A percentile compares a stretch with the other conserved stretches of the same genome.
These are phyloP conservation scores for Metschnikowia matae DNA, from an alignment of 805 yeast genomes.

Conservation along the genomic window DNA sequence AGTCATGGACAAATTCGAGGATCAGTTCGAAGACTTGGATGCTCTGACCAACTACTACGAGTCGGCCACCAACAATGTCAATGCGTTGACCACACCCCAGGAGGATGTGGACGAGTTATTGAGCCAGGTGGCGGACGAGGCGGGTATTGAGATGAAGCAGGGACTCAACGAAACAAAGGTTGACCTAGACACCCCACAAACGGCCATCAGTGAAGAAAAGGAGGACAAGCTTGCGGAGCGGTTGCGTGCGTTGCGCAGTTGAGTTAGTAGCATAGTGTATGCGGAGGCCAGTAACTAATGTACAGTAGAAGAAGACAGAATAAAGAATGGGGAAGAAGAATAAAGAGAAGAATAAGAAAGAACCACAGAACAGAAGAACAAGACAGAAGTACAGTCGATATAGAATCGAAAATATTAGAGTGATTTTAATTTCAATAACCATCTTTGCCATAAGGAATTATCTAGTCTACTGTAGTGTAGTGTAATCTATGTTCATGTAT, in stretches of 20 bases:
- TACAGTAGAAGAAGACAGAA: no score
- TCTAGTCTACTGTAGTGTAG: no score
- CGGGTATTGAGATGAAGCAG: constrained; percentile 89
- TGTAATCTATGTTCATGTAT: no score
- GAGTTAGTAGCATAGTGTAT: neutral
- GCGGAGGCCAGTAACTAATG: no score
- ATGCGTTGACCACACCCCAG: constrained; percentile 87
- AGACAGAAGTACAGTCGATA: no score
- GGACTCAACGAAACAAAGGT: constrained; percentile 67
- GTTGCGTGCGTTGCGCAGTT: constrained; percentile 71
- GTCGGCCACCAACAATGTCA: constrained; percentile 80
- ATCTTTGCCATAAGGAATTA: no score
- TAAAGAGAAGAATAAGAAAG: no score
- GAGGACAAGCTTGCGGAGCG: constrained; percentile 88
- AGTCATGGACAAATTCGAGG: constrained; percentile 96
- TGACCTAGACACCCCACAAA: constrained; percentile 39
- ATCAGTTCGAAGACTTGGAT: constrained; percentile 93
- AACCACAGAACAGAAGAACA: no score
- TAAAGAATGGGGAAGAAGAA: no score
- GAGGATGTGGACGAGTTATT: constrained; percentile 89
- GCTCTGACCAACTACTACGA: constrained; percentile 92
- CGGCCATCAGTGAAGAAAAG: constrained; percentile 56
- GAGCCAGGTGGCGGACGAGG: constrained; percentile 95
- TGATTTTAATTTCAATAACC: no score
- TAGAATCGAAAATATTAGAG: no score